Base-by-base conservation (phyloP, 352 stramenopile species). In the Pythium scleroteichum region DNA sequence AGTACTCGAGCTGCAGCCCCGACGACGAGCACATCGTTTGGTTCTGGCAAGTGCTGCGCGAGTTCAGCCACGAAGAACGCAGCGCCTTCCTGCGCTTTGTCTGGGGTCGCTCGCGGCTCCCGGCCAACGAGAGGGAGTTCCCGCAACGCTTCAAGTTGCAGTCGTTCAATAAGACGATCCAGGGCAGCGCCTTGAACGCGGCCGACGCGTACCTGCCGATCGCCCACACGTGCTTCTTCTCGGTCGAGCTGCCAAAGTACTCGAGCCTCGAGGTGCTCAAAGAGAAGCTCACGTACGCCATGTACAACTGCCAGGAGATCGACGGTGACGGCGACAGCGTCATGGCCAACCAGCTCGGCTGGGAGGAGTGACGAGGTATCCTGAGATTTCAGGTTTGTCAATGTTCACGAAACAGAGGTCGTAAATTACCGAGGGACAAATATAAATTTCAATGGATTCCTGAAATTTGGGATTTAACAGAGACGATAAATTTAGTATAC, bases 201-300 rank as follows among this genome's bases (percentile, higher is more conserved):
- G 62, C 75, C 12, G 88, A 98, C 57, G 75, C 73, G 16, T 98
- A 98, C 64, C 77, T 99, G 39, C 97, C 97, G 7, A 96, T 98
- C 60, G 91, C 96, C 23, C 97, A 98, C 64, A 99, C 97, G n/a
- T 99, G 97, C 69, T 99, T 99, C 78, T 99, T 99, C 69, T 96
- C 91, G 6, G 77, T 99, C 29, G 94, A 96, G 29, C 64, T 99
- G 22, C 97, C 97, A 16, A 65, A 85, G 39, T 99, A 99, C 71
- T 97, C 89, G 39, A 95, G 72, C 45, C 66, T 87, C 32, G 59
- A 76, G 27, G 74, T 96, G 7, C 64, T 96, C 35, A 63, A 72
- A 16, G 78, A 89, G 40, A 94, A 92, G 62, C 59, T 98, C 22
- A 60, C 90, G 14, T 97, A 97, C 50, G 91, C 92, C 29, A 97